These are phyloP conservation scores for Polytrichum commune DNA, from an alignment of 225 moss, liverwort and hornwort species.

Conservation along the genomic window DNA sequence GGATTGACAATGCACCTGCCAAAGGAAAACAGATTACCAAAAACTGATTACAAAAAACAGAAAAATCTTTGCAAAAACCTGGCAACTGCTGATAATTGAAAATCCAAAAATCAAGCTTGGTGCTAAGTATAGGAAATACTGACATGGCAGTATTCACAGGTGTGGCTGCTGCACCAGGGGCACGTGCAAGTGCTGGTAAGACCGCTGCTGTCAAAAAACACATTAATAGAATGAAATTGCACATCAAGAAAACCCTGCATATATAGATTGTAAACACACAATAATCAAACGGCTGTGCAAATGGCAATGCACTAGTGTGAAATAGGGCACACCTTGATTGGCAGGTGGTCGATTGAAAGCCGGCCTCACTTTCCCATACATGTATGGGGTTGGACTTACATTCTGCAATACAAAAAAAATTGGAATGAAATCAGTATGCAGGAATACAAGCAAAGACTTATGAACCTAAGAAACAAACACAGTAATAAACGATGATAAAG, in stretches of 20 bases:
- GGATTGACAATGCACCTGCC: slow-evolving; percentile 59
- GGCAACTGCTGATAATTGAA: neutral
- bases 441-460: too few species aligned
- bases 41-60: neutral
- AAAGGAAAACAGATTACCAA: neutral
- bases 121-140: slow-evolving; percentile 44
- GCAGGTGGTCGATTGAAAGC: slow-evolving; percentile 49
- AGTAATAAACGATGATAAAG: neutral
- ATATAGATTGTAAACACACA: neutral
- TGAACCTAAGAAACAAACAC: neutral
- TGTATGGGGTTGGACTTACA: slow-evolving; percentile 38
- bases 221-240: neutral
- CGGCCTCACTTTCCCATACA: slow-evolving; percentile 53
- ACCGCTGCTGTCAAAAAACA: slow-evolving; percentile 7
- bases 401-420: slow-evolving; percentile 20
- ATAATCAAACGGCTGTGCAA: too few species aligned
- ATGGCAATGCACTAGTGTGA: neutral
- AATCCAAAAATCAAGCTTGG: neutral
- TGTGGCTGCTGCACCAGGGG: slow-evolving; percentile 28
- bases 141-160: slow-evolving; percentile 40
- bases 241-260: neutral
- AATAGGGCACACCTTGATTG: slow-evolving; percentile 34
- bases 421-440: neutral
- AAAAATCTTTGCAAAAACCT: neutral
- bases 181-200: slow-evolving; percentile 24